Evolutionary conservation across 1,139 yeast genomes (phyloP), one percentile per base, ranked within the genome.

Genomic region (Scheffersomyces segobiensis): DNA sequence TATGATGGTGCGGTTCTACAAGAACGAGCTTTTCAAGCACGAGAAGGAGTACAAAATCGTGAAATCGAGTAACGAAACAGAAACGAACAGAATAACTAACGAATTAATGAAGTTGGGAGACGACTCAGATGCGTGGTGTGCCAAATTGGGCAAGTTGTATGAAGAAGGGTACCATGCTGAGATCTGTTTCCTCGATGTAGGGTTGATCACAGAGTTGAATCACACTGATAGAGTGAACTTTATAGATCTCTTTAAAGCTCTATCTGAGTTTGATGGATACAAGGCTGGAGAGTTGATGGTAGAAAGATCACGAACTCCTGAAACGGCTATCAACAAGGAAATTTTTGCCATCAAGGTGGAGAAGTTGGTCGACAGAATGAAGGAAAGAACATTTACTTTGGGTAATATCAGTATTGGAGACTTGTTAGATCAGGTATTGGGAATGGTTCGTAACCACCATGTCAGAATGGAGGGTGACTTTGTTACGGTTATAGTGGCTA

Each of bases 401-500:
- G 99, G 99, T 0, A 90, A 92, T 56, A 89, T 96, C 22, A 89
- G 96, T 54, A 90, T 95, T 62, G 98, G 98, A 3, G 98, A 93
- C 69, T 79, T 96, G 60, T 78, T 95, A 59, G 96, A 93, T 65
- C 90, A 87, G 68, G 95, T 95, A 79, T 80, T 95, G 60, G 80
- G 87, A 1, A 93, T 95, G 98, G 98, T 96, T 19, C 82, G 98
- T 59, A 79, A 81, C 19, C 99, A 95, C 71, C 99, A 96, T 72
- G 99, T 95, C 21, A 83, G 98, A 69, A 91, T 96, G 97, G 99
- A 95, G 69, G 96, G 97, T 7, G 99, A 95, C 71, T 95, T 95
- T 69, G 88, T 95, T 53, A 92, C 97, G 26, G 97, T 96, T 32
- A 90, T 95, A 19, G 93, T 95, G 50, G 97, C 98, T 0, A 93